Evolutionary conservation across 2,329 filamentous ascomycete species (phyloP), one percentile per base, ranked within the genome.

Genomic region (Curvularia lunata): DNA sequence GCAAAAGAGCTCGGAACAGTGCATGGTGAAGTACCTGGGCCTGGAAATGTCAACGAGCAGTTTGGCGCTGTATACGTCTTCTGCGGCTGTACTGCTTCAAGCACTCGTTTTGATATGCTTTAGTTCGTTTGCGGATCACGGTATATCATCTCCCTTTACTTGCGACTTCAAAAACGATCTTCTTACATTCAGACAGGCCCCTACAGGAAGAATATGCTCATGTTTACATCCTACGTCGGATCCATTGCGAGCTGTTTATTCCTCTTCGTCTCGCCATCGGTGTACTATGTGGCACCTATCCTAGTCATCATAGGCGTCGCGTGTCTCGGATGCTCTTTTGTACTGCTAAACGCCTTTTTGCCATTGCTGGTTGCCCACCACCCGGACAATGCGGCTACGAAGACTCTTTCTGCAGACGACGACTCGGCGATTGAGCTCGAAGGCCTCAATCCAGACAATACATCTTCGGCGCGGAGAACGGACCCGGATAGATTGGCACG

Each of bases 61-160:
- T 75, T 97, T 97, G 75, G 92, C 91, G 66, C 92, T 97, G 90
- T 97, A 97, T 76, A 96, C 92, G 0, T 97, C 96, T 75, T 95
- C 91, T 46, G 80, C 93, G 66, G 96, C 92, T 69, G 93, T 97
- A 0, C 77, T 97, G 21, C 77, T 96, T 9, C 93, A 97, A 74
- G 90, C 92, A 0, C 75, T 97, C n/a, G 82, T 96, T 6, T 90
- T 98, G 45, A 89, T 97, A 62, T 95, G 91, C 67, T 96, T 97
- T 79, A 96, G 91, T 71, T 94, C 91, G 46, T 92, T 94, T 25
- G 93, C 93, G 45, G 94, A 98, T 75, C 91, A 97, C 78, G 93
- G 94, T 66, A 12, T n/a, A 10, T 7, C 30, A 19, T 50, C 38
- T 2, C 34, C 19, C 13, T 5, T 27, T 25, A 46, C 38, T 2